Base-by-base conservation (phyloP, 2,329 filamentous ascomycete species). In the Aspergillaceae sp. region DNA sequence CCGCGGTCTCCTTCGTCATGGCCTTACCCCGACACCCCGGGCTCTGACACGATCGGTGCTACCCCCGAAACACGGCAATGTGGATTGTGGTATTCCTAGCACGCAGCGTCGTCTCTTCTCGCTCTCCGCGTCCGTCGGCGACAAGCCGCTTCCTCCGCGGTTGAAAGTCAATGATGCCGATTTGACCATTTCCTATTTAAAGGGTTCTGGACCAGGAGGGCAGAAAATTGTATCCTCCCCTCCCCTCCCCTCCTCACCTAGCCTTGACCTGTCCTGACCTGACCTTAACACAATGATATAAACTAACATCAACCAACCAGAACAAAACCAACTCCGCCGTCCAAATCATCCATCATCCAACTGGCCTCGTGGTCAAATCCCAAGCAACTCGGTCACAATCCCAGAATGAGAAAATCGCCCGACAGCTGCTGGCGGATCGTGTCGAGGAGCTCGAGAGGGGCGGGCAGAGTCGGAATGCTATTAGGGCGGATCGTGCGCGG, bases 301-400 rank as follows among this genome's bases (percentile, higher is more conserved):
- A 19, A 19, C 19, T 19, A 19, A 19, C 19, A 19, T 19, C 19
- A 19, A 19, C 19, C 19, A 19, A 19, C 19, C 40, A 74, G 84
- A 98, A 98, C 71, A 98, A 98, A 80, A 98, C 92, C 28, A 89
- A 83, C 54, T 96, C 87, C 0, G 91, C 91, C 34, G 91, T 96
- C 2, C 92, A 98, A 65, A 75, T 98, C 33, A 92, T 84, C 56
- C 92, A 98, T 66, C 71, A 86, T 10, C 88, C 91, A 4, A 94
- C 90, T 0, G 91, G 91, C 50, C 81, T 96, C 44, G 90, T 97
- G 9, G 80, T 98, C 52, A 98, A 98, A 71, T 91, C 82, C 46
- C 92, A 98, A 69, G 88, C 84, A 19, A 97, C 92, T 6, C 83
- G 92, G 41, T 94, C 87, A 1, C 81, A 88, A 11, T 79, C 79